Conservation (phyloP, 1,139 yeast genomes). For the Yamadazyma diddensiae region DNA sequence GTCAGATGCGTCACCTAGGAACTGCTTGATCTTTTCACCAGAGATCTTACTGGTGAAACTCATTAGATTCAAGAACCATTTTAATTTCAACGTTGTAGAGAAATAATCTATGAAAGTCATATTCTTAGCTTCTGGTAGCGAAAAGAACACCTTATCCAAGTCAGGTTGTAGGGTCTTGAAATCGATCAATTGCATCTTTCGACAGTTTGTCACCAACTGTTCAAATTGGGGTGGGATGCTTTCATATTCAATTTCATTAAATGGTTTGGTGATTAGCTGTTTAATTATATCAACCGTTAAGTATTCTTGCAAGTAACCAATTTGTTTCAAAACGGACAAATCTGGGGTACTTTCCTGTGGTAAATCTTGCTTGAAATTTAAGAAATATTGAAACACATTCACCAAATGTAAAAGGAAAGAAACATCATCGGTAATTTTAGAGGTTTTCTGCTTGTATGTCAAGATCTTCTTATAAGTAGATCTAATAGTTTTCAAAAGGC, state of each 20-base stretch:
- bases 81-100: constrained; percentile 10
- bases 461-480: constrained; percentile 10
- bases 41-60: constrained; percentile 12
- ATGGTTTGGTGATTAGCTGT: constrained; percentile 10
- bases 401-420: constrained; percentile 3
- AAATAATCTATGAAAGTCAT: constrained; percentile 8
- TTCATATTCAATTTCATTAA: constrained; percentile 8
- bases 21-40: constrained; percentile 4
- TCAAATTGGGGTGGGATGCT: constrained; percentile 4
- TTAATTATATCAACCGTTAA: constrained; percentile 5
- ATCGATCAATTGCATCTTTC: constrained; percentile 3
- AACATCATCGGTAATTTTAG: constrained; percentile 3
- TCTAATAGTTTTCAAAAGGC: constrained; percentile 5
- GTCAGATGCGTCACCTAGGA: constrained; percentile 5
- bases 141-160: constrained; percentile 1
- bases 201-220: constrained; percentile 3
- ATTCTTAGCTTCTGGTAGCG: constrained; percentile 4
- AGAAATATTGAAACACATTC: constrained; percentile 3
- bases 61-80: constrained; percentile 14
- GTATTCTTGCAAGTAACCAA: constrained; percentile 9
- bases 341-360: constrained; percentile 1
- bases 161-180: constrained; percentile 3
- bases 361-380: not conserved
- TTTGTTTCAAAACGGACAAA: constrained; percentile 1
- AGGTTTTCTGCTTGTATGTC: constrained; percentile 4